Percentiles rank a stretch among this genome's conserved stretches.
Evolutionary conservation across 495 filamentous ascomycete genomes (phyloP).

Genomic region (Parmelia sp.): DNA sequence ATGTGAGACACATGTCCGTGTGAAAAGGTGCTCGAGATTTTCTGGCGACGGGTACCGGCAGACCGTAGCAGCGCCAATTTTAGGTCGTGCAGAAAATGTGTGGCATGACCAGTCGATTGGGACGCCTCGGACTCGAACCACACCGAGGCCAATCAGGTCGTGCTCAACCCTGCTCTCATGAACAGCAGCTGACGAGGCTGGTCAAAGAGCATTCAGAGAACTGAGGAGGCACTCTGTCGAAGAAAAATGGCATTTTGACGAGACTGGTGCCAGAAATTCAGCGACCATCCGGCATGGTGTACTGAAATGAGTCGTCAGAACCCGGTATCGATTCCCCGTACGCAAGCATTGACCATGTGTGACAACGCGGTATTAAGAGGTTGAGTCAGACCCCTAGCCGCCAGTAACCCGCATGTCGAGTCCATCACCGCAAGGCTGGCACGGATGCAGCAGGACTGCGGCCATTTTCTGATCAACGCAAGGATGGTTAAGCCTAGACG

Average conservation of each 20-base stretch:
- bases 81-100: conserved; percentile 4
- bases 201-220: background rate
- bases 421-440: background rate
- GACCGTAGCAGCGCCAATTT: background rate
- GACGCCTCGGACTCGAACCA: background rate
- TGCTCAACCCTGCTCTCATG: background rate
- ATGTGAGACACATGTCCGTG: background rate
- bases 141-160: conserved; percentile 1
- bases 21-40: background rate
- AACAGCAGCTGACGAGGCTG: background rate
- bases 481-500: background rate
- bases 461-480: background rate
- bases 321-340: background rate
- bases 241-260: background rate
- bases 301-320: background rate
- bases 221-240: background rate
- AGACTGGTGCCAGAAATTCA: background rate
- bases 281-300: background rate
- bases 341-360: background rate
- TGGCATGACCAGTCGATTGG: background rate
- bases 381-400: background rate
- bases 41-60: background rate
- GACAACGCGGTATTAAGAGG: background rate
- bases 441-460: background rate
- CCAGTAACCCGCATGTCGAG: background rate